A percentile compares a stretch with the other conserved stretches of the same genome.
phyloP scores from a whole-genome alignment of 2,329 filamentous ascomycete species.

The Ascochyta rabiei region DNA sequence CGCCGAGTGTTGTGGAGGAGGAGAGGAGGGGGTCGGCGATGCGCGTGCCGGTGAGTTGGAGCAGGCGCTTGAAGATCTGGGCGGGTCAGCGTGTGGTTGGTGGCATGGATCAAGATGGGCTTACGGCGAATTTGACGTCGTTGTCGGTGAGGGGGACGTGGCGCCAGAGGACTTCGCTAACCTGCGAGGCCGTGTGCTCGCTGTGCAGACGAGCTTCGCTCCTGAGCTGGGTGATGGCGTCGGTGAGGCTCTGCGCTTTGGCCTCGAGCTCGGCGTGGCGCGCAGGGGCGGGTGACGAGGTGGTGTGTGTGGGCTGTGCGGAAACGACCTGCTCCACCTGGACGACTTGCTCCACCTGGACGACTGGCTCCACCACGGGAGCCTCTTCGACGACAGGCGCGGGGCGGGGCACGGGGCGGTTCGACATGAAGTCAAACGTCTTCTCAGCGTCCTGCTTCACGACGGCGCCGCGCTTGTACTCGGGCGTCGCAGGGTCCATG shows the following conservation, averaged over 20 bases:
- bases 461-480: slow-evolving; percentile 32
- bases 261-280: slow-evolving; percentile 23
- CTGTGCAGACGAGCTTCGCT: slow-evolving; percentile 19
- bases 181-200: slow-evolving; percentile 8
- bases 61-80: slow-evolving; percentile 81
- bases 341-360: slow-evolving; percentile 49
- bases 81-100: background rate
- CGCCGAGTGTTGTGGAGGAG: slow-evolving; percentile 42
- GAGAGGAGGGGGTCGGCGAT: slow-evolving; percentile 73
- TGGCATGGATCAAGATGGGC: slow-evolving; percentile 2
- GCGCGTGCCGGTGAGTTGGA: slow-evolving; percentile 78
- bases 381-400: slow-evolving; percentile 19
- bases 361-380: slow-evolving; percentile 48
- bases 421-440: slow-evolving; percentile 48
- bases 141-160: slow-evolving; percentile 36
- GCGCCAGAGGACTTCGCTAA: slow-evolving; percentile 32
- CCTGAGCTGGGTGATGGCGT: slow-evolving; percentile 24
- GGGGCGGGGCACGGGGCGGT: slow-evolving; percentile 38
- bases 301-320: slow-evolving; percentile 7
- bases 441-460: slow-evolving; percentile 37
- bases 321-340: slow-evolving; percentile 9
- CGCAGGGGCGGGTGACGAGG: slow-evolving; percentile 1
- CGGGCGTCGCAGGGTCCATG: slow-evolving; percentile 38
- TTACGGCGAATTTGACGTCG: slow-evolving; percentile 46
- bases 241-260: slow-evolving; percentile 19